Evolutionary conservation across 768 basidiomycete genomes (phyloP), one percentile per base, ranked within the genome.

Genomic region (Lyophyllum shimeji): DNA sequence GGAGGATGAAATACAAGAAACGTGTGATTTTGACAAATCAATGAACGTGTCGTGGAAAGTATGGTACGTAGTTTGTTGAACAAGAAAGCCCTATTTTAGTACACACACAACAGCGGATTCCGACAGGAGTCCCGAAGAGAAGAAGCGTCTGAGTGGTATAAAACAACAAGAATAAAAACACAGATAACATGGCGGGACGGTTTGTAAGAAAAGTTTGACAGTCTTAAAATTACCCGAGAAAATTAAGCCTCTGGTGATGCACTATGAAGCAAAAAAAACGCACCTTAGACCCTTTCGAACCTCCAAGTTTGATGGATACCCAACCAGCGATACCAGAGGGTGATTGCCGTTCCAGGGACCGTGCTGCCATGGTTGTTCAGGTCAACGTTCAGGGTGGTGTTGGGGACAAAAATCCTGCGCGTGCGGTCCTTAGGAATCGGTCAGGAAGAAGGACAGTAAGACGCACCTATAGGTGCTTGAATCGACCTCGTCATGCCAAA

Each of bases 271-370:
- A 20, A 44, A 23, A 31, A 46, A 39, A 37, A 2, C 12, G 48
- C 46, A 70, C 70, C 66, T 66, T 52, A 60, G 23, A 52, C 55
- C 8, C 56, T 61, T 37, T 66, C 68, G 63, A 80, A 73, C 23
- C 60, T 71, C 84, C 84, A 85, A 3, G 78, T 73, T 68, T 86
- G 84, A 60, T 84, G 82, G 18, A 71, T 46, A 3, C 76, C 81
- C 0, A 63, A 65, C 82, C 81, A 83, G 17, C 70, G 70, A 13
- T 60, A 61, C 82, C 83, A 85, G 24, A 83, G 50, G 2, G 74
- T 71, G 21, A 85, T 65, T 0, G 72, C 70, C 0, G 77, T 80
- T 5, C 81, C 81, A 6, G 76, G 74, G 0, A 68, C 65, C 7
- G 76, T 21, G 57, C 74, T 74, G 17, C 84, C 84, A 34, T 80